Percentiles rank a stretch among this genome's conserved stretches.
These are phyloP conservation scores for Endotrypanum monterogeii DNA, from an alignment of 208 protist species.

Conservation along the genomic window DNA sequence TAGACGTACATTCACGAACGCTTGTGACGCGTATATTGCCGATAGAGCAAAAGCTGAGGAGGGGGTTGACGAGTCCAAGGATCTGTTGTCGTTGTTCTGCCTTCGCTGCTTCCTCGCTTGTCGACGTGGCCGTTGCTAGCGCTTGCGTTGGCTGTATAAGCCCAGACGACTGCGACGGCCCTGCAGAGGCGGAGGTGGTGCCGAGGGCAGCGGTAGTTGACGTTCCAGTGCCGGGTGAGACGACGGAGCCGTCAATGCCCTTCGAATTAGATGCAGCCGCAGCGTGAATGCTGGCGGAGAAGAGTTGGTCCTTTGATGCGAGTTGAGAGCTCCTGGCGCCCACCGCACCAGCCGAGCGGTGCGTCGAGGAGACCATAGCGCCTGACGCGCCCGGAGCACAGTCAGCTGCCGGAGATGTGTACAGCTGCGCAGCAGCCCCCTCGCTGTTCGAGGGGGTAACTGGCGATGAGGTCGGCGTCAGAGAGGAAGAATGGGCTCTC, in stretches of 20 bases:
- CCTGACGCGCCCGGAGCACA: background rate
- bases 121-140: background rate
- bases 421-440: no score
- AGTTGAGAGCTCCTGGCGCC: background rate
- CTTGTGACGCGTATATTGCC: slow-evolving; percentile 50
- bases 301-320: background rate
- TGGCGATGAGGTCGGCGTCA: slow-evolving; percentile 19
- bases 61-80: slow-evolving; percentile 65
- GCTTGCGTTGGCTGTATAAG: background rate
- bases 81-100: slow-evolving; percentile 43
- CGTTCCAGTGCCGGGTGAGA: background rate
- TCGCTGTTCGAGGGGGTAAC: slow-evolving; percentile 22
- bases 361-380: background rate
- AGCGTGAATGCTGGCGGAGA: slow-evolving; percentile 23
- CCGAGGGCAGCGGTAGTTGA: background rate
- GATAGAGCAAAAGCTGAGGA: slow-evolving; percentile 65
- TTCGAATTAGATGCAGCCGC: background rate
- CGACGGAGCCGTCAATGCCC: no score
- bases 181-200: slow-evolving; percentile 1
- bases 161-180: background rate
- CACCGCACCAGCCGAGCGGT: background rate
- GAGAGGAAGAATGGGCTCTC: slow-evolving; percentile 9
- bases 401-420: background rate
- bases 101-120: slow-evolving; percentile 15
- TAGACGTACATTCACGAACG: slow-evolving; percentile 85